Evolutionary conservation across 1,139 yeast genomes (phyloP).

Genomic region (Pichia sp.): DNA sequence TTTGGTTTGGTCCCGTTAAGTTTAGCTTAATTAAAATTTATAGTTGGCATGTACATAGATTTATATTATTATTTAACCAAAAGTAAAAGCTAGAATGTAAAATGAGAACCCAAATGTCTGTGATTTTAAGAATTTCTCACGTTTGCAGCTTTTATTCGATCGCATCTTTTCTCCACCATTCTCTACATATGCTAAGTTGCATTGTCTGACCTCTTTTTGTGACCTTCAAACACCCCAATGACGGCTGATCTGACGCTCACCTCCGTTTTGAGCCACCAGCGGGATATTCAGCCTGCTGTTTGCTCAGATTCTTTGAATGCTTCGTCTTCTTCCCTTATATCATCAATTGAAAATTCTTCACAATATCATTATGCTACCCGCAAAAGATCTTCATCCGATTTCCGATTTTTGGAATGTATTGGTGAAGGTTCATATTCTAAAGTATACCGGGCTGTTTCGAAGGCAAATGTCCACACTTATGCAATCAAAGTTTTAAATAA

Average conservation of each 20-base stretch:
- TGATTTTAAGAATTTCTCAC: background rate
- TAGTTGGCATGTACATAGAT: background rate
- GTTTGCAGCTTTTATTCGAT: background rate
- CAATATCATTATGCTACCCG: slow-evolving; percentile 13
- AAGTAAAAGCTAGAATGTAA: background rate
- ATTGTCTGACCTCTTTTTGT: background rate
- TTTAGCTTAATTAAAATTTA: background rate
- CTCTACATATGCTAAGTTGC: background rate
- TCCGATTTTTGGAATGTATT: slow-evolving; percentile 74
- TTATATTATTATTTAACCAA: background rate
- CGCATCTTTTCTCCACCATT: background rate
- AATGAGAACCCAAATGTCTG: too few species aligned
- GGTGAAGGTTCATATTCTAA: slow-evolving; percentile 98
- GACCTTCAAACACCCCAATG: background rate
- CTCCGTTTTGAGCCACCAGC: background rate
- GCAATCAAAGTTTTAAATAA: slow-evolving; percentile 92
- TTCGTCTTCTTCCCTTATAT: background rate
- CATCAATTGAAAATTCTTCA: background rate
- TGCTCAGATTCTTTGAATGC: background rate
- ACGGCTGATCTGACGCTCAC: background rate
- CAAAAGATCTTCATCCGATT: slow-evolving; percentile 72
- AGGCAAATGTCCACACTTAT: slow-evolving; percentile 62
- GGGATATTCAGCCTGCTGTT: background rate
- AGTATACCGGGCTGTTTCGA: slow-evolving; percentile 80
- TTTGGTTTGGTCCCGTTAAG: background rate